Conservation (phyloP, 306 rosid species). For the Malus fusca region DNA sequence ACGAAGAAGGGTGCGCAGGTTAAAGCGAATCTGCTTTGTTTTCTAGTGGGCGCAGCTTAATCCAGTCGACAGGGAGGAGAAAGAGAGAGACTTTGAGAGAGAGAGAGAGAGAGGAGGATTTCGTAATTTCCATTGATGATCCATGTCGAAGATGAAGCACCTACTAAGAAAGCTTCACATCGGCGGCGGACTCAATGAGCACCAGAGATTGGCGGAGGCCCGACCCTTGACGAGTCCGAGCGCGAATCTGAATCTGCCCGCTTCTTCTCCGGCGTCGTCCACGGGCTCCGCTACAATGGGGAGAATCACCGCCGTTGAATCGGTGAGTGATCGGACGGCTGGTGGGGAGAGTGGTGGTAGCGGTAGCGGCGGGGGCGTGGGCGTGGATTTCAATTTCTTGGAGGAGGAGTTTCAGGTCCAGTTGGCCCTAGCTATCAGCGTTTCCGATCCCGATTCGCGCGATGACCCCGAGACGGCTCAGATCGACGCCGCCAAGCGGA, state of each 20-base stretch:
- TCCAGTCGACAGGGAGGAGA: conserved; percentile 12
- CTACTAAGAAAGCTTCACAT: conserved; percentile 95
- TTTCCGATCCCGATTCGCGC: conserved; percentile 70
- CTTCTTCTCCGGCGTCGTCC: conserved; percentile 26
- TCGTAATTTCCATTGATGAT: conserved; percentile 43
- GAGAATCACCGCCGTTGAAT: conserved; percentile 31
- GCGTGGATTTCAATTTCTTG: conserved; percentile 57
- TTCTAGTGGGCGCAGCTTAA: conserved; percentile 33
- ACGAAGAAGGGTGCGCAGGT: conserved; percentile 54
- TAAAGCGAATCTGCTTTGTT: conserved; percentile 42
- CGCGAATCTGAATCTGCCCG: conserved; percentile 13
- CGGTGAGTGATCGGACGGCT: conserved; percentile 37
- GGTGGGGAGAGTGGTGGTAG: conserved; percentile 15
- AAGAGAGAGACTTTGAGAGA: neutral
- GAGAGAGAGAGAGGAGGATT: neutral
- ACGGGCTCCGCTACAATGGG: conserved; percentile 39
- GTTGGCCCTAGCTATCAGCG: conserved; percentile 95
- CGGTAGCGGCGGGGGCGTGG: conserved; percentile 18
- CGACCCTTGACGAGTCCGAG: conserved; percentile 25
- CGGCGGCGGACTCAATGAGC: conserved; percentile 72
- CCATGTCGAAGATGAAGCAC: conserved; percentile 93
- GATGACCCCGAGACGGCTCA: conserved; percentile 81
- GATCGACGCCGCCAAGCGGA: conserved; percentile 99
- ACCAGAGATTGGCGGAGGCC: conserved; percentile 41
- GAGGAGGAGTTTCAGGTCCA: conserved; percentile 98